phyloP scores from a whole-genome alignment of 177 flowering plant genomes.

The Vitis hybrid region DNA sequence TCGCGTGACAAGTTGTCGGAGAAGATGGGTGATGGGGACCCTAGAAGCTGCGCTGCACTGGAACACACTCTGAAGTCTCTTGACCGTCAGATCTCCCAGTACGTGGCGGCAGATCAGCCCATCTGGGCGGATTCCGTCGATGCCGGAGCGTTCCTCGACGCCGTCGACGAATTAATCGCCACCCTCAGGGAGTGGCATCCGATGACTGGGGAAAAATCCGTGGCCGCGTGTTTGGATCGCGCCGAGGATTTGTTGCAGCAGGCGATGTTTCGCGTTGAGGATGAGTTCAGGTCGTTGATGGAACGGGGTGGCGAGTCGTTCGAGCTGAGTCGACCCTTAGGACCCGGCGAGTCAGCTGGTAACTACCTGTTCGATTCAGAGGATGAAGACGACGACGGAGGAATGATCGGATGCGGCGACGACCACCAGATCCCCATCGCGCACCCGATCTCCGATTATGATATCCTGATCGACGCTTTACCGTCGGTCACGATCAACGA shows the following conservation, averaged over 20 bases:
- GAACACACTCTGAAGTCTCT: slow-evolving; percentile 50
- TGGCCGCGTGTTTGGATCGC: slow-evolving; percentile 52
- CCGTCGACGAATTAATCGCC: slow-evolving; percentile 63
- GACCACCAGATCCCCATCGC: slow-evolving; percentile 65
- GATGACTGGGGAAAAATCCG: slow-evolving; percentile 42
- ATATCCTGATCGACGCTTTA: slow-evolving; percentile 71
- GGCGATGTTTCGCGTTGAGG: slow-evolving; percentile 70
- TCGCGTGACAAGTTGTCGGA: slow-evolving; percentile 71
- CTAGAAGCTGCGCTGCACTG: slow-evolving; percentile 33
- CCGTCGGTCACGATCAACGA: slow-evolving; percentile 69
- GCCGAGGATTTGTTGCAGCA: slow-evolving; percentile 79
- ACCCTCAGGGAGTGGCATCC: slow-evolving; percentile 58
- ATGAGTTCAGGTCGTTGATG: slow-evolving; percentile 66
- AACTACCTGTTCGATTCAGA: slow-evolving; percentile 39
- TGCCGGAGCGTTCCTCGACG: slow-evolving; percentile 67
- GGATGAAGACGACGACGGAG: slow-evolving; percentile 44
- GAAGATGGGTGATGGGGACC: slow-evolving; percentile 31
- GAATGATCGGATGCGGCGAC: slow-evolving; percentile 22
- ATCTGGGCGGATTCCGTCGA: slow-evolving; percentile 84
- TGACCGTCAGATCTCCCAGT: slow-evolving; percentile 65
- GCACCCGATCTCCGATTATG: slow-evolving; percentile 62
- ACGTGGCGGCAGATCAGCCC: slow-evolving; percentile 51
- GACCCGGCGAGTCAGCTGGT: slow-evolving; percentile 20
- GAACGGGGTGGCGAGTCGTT: slow-evolving; percentile 57
- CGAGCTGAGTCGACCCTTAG: slow-evolving; percentile 27